Evolutionary conservation across 805 yeast genomes (phyloP).

Genomic region (Diddensiella transvaalensis): DNA sequence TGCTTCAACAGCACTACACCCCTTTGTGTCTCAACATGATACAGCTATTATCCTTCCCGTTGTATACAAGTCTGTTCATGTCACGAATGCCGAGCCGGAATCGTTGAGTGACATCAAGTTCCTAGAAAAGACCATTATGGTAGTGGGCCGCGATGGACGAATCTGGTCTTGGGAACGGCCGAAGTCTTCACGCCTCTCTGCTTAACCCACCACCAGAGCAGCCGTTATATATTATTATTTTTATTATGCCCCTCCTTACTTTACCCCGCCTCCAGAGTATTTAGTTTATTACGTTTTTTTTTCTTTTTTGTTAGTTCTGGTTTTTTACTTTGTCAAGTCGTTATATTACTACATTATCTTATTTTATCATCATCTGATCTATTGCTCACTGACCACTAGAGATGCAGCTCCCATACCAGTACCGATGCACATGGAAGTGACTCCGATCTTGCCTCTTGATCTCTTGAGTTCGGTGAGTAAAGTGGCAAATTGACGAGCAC

Average conservation of each 20-base stretch:
- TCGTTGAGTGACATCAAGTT: slow-evolving; percentile 29
- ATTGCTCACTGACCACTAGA: slow-evolving; percentile 70
- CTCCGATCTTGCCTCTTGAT: slow-evolving; percentile 72
- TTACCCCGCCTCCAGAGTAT: background rate
- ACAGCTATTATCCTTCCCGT: slow-evolving; percentile 29
- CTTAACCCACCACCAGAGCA: background rate
- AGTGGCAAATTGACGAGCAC: slow-evolving; percentile 91
- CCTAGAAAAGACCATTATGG: slow-evolving; percentile 23
- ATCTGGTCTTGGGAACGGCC: slow-evolving; percentile 34
- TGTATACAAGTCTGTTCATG: slow-evolving; percentile 25
- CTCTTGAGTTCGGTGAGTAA: slow-evolving; percentile 69
- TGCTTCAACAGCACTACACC: slow-evolving; percentile 21
- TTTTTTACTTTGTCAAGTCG: background rate
- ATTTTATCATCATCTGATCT: slow-evolving; percentile 12
- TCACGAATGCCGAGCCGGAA: slow-evolving; percentile 27
- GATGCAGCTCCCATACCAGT: slow-evolving; percentile 99
- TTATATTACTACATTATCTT: background rate
- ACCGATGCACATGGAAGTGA: slow-evolving; percentile 95
- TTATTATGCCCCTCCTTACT: background rate
- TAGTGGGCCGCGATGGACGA: slow-evolving; percentile 32
- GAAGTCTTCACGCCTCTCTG: background rate
- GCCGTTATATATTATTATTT: background rate
- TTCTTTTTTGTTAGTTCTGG: background rate
- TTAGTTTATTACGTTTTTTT: background rate
- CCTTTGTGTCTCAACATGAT: slow-evolving; percentile 26